Evolutionary conservation across 1,284 basidiomycete genomes (phyloP).

Genomic region (Cutaneotrichosporon daszewskae): DNA sequence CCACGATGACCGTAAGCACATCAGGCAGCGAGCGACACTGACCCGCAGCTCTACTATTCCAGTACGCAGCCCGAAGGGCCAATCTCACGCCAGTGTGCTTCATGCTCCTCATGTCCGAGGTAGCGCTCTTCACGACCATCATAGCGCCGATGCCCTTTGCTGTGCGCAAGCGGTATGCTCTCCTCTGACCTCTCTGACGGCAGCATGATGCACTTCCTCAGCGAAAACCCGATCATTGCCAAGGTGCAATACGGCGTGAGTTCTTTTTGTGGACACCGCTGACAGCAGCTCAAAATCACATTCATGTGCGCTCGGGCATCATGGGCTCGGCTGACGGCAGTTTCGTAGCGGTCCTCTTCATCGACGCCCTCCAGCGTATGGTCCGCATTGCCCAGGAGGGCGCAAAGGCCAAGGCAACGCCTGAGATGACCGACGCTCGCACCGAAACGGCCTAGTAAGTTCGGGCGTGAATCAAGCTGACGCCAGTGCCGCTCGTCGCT

Average conservation of each 20-base stretch:
- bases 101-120: conserved; percentile 44
- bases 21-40: not conserved
- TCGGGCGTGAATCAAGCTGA: not conserved
- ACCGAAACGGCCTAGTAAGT: conserved; percentile 70
- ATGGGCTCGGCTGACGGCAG: conserved; percentile 47
- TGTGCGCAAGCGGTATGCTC: conserved; percentile 40
- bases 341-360: conserved; percentile 67
- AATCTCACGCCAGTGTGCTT: conserved; percentile 41
- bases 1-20: conserved; percentile 19
- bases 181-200: not conserved
- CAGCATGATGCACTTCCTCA: conserved; percentile 48
- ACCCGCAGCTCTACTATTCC: conserved; percentile 40
- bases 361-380: conserved; percentile 88
- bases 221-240: conserved; percentile 50
- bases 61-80: conserved; percentile 17
- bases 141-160: conserved; percentile 48
- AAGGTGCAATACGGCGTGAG: conserved; percentile 52
- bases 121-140: conserved; percentile 42
- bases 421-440: conserved; percentile 60
- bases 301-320: conserved; percentile 64
- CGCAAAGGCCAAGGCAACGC: conserved; percentile 62
- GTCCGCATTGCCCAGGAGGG: conserved; percentile 63
- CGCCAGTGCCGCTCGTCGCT: conserved; percentile 66
- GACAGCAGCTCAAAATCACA: conserved; percentile 68
- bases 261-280: conserved; percentile 7